Evolutionary conservation across 2,329 filamentous ascomycete species (phyloP).

Genomic region (Cercospora citrullina): DNA sequence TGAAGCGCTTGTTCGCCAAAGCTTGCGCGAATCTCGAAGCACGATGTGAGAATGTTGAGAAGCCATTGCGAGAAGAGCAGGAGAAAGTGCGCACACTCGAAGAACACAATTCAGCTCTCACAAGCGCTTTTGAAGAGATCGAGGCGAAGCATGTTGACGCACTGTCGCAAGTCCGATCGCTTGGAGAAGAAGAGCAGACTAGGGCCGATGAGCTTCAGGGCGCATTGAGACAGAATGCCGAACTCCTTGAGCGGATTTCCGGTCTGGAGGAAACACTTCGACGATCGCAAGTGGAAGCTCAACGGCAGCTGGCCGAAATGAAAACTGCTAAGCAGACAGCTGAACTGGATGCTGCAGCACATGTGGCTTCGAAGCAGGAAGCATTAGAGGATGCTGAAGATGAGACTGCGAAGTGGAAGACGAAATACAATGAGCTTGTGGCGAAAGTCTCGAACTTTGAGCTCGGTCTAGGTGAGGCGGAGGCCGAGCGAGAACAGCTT

Average conservation of each 20-base stretch:
- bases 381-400: conserved; percentile 46
- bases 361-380: conserved; percentile 48
- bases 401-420: conserved; percentile 30
- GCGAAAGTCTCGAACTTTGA: conserved; percentile 14
- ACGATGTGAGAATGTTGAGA: conserved; percentile 57
- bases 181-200: conserved; percentile 46
- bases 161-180: conserved; percentile 39
- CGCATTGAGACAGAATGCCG: conserved; percentile 45
- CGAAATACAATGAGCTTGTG: conserved; percentile 18
- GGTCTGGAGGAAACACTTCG: conserved; percentile 37
- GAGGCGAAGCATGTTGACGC: conserved; percentile 42
- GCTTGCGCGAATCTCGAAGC: conserved; percentile 58
- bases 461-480: conserved; percentile 15
- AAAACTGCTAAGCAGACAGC: conserved; percentile 46
- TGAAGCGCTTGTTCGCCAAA: conserved; percentile 53
- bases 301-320: conserved; percentile 41
- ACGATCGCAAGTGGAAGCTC: conserved; percentile 34
- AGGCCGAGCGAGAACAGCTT: conserved; percentile 16
- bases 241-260: conserved; percentile 45
- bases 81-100: conserved; percentile 40
- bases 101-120: conserved; percentile 41
- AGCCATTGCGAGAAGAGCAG: conserved; percentile 52
- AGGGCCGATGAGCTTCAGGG: conserved; percentile 42
- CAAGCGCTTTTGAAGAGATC: conserved; percentile 40
- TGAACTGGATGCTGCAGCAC: conserved; percentile 48